Evolutionary conservation across 805 yeast genomes (phyloP), one percentile per base, ranked within the genome.

Genomic region (Metschnikowia koreensis): DNA sequence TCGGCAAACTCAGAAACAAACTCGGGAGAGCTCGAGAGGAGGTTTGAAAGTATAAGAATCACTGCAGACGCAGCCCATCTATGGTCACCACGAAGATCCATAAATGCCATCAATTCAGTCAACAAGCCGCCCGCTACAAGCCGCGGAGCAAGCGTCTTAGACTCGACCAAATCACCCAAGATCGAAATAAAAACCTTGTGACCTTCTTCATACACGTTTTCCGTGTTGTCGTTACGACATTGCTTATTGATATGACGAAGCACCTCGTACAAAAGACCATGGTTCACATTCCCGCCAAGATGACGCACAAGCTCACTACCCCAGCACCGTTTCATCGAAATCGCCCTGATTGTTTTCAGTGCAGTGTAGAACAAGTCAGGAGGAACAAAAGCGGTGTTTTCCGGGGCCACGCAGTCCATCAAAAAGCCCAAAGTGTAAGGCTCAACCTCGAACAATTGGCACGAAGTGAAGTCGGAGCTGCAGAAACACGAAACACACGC

Each of bases 231-330:
- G 9, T 71, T 69, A 44, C 73, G 67, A 36, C 83, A 58, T 40
- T 76, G 69, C 51, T 82, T 81, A 49, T 81, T 73, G n/a, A 89
- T 81, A 41, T 75, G 75, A 51, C 92, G 79, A 29, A 91, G 65
- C 31, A 85, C 79, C 61, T 88, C 91, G 70, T 87, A 88, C 38
- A 92, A 63, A 11, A 83, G 69, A 1, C 97, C 97, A 67, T 92
- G 97, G 54, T 84, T 83, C 38, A 92, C 90, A 64, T 89, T 89
- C 9, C 94, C 97, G 17, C 94, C 89, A 56, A 91, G 66, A 11
- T 88, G 83, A 52, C 90, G 77, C 48, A 91, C 75, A 22, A 92
- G 76, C 58, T 91, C 97, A 46, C 85, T 76, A 15, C 92, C 85
- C 81, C 91, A 86, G 4, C 78, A 77, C 44, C 82, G 82, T 60